Base-by-base conservation (phyloP, 2,329 filamentous ascomycete genomes). In the Fusarium illudens region DNA sequence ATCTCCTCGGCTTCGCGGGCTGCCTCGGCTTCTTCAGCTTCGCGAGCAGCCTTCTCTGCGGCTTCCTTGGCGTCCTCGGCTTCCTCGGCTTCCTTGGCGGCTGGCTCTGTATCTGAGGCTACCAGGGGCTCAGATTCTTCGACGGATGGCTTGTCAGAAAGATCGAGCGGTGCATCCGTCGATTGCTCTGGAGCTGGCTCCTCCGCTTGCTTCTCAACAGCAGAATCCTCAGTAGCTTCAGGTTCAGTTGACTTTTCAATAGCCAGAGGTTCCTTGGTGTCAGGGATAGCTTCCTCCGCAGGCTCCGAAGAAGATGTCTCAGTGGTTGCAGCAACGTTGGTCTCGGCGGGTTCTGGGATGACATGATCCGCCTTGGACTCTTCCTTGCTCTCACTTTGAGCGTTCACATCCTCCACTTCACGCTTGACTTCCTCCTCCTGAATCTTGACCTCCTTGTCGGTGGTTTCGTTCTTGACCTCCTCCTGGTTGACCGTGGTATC, bases 1-100 rank as follows among this genome's bases (percentile, higher is more conserved):
- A 81, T 72, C 51, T 82, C 78, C 34, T 71, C 64, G 34, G 75
- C 72, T 54, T 78, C 72, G 19, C 48, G 65, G 9, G 65, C 73
- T 27, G 55, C 62, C 27, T 72, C 61, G 13, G 56, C 56, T 5
- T 70, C 64, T n/a, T 68, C 74, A 12, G 68, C 73, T 27, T 75
- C 71, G 10, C 58, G 63, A 9, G 67, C 60, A 34, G 73, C 67
- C 44, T 63, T 58, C 19, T 73, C 67, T 33, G 70, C 64, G 1
- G 64, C 64, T 57, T 71, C 49, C 19, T 50, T 53, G 12, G 51
- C 34, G 49, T 39, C 68, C 15, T 58, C 65, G 13, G 54, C 56
- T 56, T 42, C 63, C 29, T n/a, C n/a, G n/a, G n/a, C n/a, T n/a
- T n/a, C 68, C 20, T 60, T 67, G 10, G 50, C 57, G 52, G 42